Evolutionary conservation across 805 yeast genomes (phyloP), one percentile per base, ranked within the genome.

Genomic region (Isabelozyma pseudorhagii): DNA sequence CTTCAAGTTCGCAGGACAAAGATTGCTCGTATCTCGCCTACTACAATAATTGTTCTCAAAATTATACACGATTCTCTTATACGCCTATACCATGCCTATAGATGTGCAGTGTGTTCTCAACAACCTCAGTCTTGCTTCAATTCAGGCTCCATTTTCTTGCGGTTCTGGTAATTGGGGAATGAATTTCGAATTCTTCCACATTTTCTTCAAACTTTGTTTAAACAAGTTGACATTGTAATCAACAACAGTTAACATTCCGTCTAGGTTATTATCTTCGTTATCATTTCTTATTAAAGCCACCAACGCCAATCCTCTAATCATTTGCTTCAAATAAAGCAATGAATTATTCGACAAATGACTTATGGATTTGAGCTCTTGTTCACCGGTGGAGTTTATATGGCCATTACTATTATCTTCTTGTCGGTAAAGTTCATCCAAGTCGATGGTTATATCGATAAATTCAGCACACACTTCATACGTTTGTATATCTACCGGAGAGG

Each of bases 391-490:
- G n/a, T 10, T 9, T 13, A 31, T 8, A 31, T 21, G 25, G 6
- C 36, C 36, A 8, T 44, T 42, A 5, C 44, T 42, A 3, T 45
- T 47, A 27, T 54, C 55, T 28, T 60, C 58, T 40, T 68, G 75
- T 42, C 69, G 61, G 56, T 87, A 86, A 42, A 87, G 65, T 46
- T 87, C 87, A 58, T 89, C 92, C 54, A 94, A 71, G 62, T 94
- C 98, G 25, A 91, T 85, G 3, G 97, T 85, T 13, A 93, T 94
- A 66, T 94, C 98, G 43, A 94, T 93, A 62, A 94, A 94, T 62
- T 94, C 98, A 0, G 97, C 96, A 67, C 98, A 94, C 1, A 93
- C 96, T 65, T 94, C 97, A 64, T 94, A 94, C 0, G 96, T 89
- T 62, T 91, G 96, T 40, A 90, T 87, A 68, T 93, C 98, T 39